Base-by-base conservation (phyloP, 192 early-diverging fungal species). In the Podila minutissima region DNA sequence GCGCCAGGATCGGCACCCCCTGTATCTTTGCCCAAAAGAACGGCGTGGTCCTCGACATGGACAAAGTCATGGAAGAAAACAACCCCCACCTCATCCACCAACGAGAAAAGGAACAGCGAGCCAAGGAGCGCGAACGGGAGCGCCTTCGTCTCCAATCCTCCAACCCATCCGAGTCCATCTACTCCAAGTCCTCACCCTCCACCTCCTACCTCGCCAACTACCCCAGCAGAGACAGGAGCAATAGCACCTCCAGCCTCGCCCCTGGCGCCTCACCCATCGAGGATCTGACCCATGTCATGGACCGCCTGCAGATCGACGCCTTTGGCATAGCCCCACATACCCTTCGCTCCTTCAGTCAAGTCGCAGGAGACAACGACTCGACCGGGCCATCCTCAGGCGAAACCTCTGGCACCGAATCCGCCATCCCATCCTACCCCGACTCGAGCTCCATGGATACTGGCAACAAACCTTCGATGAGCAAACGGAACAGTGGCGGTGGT, bases 291-390 rank as follows among this genome's bases (percentile, higher is more conserved):
- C 67, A 50, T 41, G 77, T 81, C 33, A 57, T 81, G 66, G 77
- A 81, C 35, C 71, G 77, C 13, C 71, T 81, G 13, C 77, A 81
- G 67, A 81, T 81, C 49, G 77, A 81, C 57, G 71, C 71, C 71
- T 81, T 69, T 81, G 77, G 77, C 57, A 81, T 81, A 29, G 77
- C 77, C n/a, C 77, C 77, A 0, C 77, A 81, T 73, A 81, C 77
- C 48, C 77, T 81, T 20, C 77, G 77, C 46, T 72, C 70, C 58
- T 81, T 81, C 26, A 81, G 77, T 41, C 77, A 81, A 38, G 77
- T 81, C n/a, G 77, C 77, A 17, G 71, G 77, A 10, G 77, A 81
- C 38, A 81, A 81, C 37, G 77, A 81, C 57, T 81, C 77, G 37
- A 28, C 35, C 50, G 71, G 69, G 50, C 32, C 60, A 1, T 81